Evolutionary conservation across 306 rosid species (phyloP).

Genomic region (Casuarina equisetifolia): DNA sequence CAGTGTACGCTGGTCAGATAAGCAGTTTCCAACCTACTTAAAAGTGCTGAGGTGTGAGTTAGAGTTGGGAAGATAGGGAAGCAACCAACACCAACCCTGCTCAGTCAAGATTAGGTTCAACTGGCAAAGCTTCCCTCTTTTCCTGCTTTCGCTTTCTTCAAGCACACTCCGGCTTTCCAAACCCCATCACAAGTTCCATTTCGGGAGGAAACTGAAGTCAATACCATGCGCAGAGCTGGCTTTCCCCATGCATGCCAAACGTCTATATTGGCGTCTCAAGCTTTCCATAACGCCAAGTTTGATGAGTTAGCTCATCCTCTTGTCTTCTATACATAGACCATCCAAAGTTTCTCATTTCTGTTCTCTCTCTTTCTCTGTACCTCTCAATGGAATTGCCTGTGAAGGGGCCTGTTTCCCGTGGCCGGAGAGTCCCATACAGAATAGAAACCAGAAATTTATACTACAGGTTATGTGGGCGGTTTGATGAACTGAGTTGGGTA

Average conservation of each 20-base stretch:
- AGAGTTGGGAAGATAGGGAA: conserved; percentile 47
- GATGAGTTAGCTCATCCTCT: conserved; percentile 91
- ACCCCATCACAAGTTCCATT: conserved; percentile 12
- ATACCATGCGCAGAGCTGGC: conserved; percentile 23
- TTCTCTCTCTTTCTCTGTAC: conserved; percentile 33
- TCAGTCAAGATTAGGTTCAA: conserved; percentile 77
- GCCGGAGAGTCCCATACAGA: conserved; percentile 42
- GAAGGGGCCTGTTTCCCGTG: conserved; percentile 30
- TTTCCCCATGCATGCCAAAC: conserved; percentile 26
- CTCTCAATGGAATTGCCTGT: conserved; percentile 53
- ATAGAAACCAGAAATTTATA: conserved; percentile 66
- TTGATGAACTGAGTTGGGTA: conserved; percentile 46
- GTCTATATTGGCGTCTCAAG: conserved; percentile 34
- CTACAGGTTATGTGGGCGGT: conserved; percentile 56
- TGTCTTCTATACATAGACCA: conserved; percentile 19
- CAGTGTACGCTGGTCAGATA: background rate
- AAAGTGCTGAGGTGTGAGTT: conserved; percentile 44
- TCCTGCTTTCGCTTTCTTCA: conserved; percentile 35
- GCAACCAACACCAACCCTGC: conserved; percentile 59
- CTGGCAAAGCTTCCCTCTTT: conserved; percentile 38
- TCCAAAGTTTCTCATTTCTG: conserved; percentile 24
- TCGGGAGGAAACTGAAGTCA: conserved; percentile 32
- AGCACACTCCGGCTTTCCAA: conserved; percentile 28
- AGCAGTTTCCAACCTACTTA: conserved; percentile 10
- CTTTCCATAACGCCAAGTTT: conserved; percentile 39